A percentile compares a stretch with the other conserved stretches of the same genome.
Evolutionary conservation across 306 rosid species (phyloP).

Genomic region (Carpinus viminea): DNA sequence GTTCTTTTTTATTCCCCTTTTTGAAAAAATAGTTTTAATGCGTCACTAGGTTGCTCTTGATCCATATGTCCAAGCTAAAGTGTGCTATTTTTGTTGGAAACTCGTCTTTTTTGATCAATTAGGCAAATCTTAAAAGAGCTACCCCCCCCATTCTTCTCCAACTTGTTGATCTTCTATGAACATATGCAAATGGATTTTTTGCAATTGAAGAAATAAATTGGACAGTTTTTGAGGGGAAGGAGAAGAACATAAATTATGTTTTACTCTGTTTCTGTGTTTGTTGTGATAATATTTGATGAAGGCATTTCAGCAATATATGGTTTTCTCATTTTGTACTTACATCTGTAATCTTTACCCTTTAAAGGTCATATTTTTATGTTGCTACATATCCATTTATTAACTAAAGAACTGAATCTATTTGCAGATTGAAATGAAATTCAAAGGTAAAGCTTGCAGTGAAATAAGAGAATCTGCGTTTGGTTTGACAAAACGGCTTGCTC

Average conservation of each 20-base stretch:
- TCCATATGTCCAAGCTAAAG: neutral
- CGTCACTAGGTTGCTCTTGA: neutral
- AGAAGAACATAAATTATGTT: neutral
- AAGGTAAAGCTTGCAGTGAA: constrained; percentile 78
- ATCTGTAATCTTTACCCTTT: neutral
- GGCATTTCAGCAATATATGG: neutral
- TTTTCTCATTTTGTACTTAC: neutral
- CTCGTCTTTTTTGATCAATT: neutral
- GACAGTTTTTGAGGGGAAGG: neutral
- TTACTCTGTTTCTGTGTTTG: neutral
- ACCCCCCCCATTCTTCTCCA: neutral
- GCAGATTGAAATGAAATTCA: constrained; percentile 82
- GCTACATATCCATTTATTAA: constrained; percentile 21
- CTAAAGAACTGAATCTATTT: constrained; percentile 23
- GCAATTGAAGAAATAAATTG: neutral
- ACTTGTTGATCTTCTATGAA: neutral
- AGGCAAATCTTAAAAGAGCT: neutral
- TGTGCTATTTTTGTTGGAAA: neutral
- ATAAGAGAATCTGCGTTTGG: constrained; percentile 79
- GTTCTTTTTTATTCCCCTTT: neutral
- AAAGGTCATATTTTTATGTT: constrained; percentile 7
- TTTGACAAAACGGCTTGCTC: constrained; percentile 89
- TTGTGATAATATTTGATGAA: neutral
- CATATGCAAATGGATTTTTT: neutral
- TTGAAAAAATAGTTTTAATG: neutral